phyloP scores from a whole-genome alignment of 139 green algal genomes.

The Picochlorum sp. region DNA sequence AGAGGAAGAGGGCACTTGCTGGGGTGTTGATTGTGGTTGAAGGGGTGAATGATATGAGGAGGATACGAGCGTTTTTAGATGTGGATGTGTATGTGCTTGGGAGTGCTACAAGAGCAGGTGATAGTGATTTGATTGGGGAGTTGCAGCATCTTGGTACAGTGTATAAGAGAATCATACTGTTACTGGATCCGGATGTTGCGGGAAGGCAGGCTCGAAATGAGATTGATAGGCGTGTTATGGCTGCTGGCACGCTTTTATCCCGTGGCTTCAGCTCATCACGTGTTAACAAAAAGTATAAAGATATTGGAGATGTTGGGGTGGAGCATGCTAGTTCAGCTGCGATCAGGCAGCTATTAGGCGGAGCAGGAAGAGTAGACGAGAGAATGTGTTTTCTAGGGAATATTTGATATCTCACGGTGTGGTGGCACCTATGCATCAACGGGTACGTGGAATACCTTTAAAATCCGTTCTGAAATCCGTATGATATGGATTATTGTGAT shows the following conservation, averaged over 20 bases:
- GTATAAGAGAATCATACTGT: conserved; percentile 21
- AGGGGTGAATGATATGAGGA: conserved; percentile 23
- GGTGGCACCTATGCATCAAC: conserved; percentile 17
- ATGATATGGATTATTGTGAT: neutral
- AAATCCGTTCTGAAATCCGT: neutral
- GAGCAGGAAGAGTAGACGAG: neutral
- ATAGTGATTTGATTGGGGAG: neutral
- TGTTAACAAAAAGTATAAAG: conserved; percentile 15
- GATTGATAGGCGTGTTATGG: conserved; percentile 21
- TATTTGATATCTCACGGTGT: conserved; percentile 20
- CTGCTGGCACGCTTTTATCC: conserved; percentile 38
- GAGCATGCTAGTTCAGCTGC: conserved; percentile 30
- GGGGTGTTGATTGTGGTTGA: conserved; percentile 23
- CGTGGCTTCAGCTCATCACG: conserved; percentile 11
- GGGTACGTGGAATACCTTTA: conserved; percentile 2
- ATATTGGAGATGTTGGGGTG: conserved; percentile 36
- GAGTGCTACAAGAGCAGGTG: conserved; percentile 5
- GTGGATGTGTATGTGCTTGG: conserved; percentile 9
- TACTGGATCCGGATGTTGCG: conserved; percentile 41
- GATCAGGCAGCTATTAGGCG: conserved; percentile 19
- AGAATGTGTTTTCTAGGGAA: conserved; percentile 22
- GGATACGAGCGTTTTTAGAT: conserved; percentile 8
- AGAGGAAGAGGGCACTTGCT: neutral
- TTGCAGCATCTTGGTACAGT: neutral
- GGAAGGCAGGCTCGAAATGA: conserved; percentile 27